These are phyloP conservation scores for Musa schizocarpa DNA, from an alignment of 176 grass and related monocot species.

Conservation along the genomic window DNA sequence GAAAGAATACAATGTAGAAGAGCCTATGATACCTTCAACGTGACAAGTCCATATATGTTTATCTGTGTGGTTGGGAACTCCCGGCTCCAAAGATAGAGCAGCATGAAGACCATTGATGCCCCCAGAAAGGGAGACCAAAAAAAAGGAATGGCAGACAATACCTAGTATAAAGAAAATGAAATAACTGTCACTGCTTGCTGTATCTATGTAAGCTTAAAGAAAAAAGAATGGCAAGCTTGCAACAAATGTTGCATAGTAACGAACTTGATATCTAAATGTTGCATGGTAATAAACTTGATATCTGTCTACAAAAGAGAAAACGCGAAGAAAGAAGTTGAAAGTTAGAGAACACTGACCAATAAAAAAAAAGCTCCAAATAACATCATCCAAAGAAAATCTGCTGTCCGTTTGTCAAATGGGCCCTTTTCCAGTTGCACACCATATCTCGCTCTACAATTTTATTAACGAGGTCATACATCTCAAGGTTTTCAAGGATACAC, in stretches of 20 bases:
- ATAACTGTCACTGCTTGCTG: neutral
- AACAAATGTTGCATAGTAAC: neutral
- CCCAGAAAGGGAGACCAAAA: constrained; percentile 26
- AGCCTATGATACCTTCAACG: constrained; percentile 50
- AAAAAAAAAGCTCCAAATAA: constrained; percentile 67
- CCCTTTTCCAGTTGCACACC: constrained; percentile 83
- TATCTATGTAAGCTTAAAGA: neutral
- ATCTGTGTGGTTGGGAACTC: constrained; percentile 87
- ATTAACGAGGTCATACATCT: neutral
- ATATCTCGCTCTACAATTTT: constrained; percentile 71
- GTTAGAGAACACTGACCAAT: constrained; percentile 34
- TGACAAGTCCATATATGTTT: constrained; percentile 75
- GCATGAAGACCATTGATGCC: constrained; percentile 71
- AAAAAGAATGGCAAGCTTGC: neutral
- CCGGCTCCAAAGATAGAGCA: constrained; percentile 96
- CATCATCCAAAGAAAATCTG: constrained; percentile 97
- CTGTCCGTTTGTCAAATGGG: constrained; percentile 63
- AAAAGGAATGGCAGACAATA: constrained; percentile 45
- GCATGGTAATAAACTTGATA: neutral
- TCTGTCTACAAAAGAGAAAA: neutral
- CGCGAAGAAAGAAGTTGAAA: neutral
- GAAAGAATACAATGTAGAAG: constrained; percentile 5
- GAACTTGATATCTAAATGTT: neutral
- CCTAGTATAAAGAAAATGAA: constrained; percentile 31
- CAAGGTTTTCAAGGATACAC: neutral